phyloP scores from a whole-genome alignment of 2,329 filamentous ascomycete genomes.

The Fusarium sp. region DNA sequence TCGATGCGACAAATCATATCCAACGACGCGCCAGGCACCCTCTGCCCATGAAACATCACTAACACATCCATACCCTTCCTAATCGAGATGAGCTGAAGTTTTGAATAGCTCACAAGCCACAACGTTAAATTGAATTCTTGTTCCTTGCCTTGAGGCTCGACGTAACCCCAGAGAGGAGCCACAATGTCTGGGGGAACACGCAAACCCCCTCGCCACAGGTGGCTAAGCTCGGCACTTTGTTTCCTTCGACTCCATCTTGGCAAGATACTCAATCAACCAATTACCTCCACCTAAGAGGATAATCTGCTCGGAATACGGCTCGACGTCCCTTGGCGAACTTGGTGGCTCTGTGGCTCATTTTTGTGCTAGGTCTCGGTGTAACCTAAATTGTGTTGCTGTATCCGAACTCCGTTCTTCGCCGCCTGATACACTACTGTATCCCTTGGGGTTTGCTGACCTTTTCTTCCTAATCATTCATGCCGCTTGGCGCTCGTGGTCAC shows the following conservation, averaged over 20 bases:
- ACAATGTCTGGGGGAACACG: constrained; percentile 30
- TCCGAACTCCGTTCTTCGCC: neutral
- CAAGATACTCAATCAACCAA: constrained; percentile 11
- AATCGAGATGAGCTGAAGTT: constrained; percentile 29
- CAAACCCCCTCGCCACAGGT: constrained; percentile 47
- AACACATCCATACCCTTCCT: constrained; percentile 24
- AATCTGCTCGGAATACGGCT: constrained; percentile 32
- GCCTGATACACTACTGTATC: neutral
- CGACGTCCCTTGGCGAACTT: constrained; percentile 27
- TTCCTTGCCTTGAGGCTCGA: constrained; percentile 9
- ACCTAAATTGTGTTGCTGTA: constrained; percentile 5
- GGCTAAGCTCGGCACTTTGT: constrained; percentile 38
- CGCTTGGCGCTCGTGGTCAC: constrained; percentile 17
- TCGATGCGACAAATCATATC: constrained; percentile 24
- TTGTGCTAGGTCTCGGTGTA: neutral
- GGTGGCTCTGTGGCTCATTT: constrained; percentile 15
- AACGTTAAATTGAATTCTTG: constrained; percentile 29
- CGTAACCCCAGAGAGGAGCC: constrained; percentile 10
- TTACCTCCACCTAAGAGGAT: neutral
- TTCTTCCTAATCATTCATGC: neutral
- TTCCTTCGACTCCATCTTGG: constrained; percentile 19
- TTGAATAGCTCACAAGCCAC: constrained; percentile 32
- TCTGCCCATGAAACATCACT: constrained; percentile 30
- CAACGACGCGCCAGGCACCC: neutral
- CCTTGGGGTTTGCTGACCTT: constrained; percentile 1